Evolutionary conservation across 441 rosid species (phyloP).

Genomic region (Corymbia calophylla): DNA sequence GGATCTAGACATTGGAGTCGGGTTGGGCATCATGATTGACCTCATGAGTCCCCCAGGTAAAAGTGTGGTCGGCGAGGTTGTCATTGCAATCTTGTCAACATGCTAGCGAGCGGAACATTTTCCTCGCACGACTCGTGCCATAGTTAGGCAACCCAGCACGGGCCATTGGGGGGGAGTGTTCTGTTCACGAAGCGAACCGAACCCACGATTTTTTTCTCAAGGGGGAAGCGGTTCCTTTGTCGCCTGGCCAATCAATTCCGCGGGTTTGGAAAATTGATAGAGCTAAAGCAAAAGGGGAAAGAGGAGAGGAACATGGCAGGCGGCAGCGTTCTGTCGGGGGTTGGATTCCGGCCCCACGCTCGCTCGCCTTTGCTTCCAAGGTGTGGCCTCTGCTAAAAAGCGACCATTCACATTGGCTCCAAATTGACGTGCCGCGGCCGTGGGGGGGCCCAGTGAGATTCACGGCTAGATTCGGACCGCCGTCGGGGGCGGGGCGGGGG

Average conservation of each 20-base stretch:
- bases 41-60: too few relatives aligned
- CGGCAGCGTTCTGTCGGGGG: background rate
- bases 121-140: background rate
- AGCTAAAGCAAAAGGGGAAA: background rate
- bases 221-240: background rate
- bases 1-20: rapidly evolving
- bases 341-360: background rate
- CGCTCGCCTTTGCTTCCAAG: background rate
- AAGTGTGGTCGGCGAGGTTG: background rate
- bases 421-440: background rate
- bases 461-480: background rate
- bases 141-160: background rate
- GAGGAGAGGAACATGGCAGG: background rate
- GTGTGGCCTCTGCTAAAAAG: background rate
- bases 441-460: background rate
- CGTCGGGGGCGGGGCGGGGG: background rate
- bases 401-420: background rate
- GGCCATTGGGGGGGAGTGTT: background rate
- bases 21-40: background rate
- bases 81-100: background rate
- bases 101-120: background rate
- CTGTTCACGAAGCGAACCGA: too few relatives aligned
- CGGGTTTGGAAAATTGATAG: background rate
- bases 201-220: too few relatives aligned
- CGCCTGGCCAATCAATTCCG: background rate